These are phyloP conservation scores for Nectriaceae sp. DNA, from an alignment of 2,329 filamentous ascomycete species.

Conservation along the genomic window DNA sequence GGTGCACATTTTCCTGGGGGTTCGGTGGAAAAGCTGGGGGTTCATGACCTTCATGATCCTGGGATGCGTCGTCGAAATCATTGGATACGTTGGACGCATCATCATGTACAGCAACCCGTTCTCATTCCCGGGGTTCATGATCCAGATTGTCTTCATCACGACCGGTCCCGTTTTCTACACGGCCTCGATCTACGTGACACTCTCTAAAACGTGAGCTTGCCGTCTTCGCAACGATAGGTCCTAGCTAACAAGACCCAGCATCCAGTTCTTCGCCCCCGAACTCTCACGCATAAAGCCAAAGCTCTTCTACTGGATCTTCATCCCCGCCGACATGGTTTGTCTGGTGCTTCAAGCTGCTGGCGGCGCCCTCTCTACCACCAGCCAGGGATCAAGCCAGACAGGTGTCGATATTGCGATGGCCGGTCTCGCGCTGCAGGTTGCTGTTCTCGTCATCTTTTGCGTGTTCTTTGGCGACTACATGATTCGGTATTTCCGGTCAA, in stretches of 20 bases:
- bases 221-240: rapidly evolving
- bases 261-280: constrained; percentile 39
- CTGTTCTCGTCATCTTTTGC: constrained; percentile 55
- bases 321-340: constrained; percentile 56
- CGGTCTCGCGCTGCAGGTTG: constrained; percentile 61
- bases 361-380: constrained; percentile 51
- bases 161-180: constrained; percentile 45
- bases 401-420: constrained; percentile 42
- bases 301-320: constrained; percentile 47
- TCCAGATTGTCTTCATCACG: constrained; percentile 58
- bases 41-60: constrained; percentile 51
- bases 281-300: constrained; percentile 44
- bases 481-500: constrained; percentile 36
- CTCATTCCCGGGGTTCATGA: constrained; percentile 58
- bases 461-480: constrained; percentile 50
- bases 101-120: constrained; percentile 59
- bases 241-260: constrained; percentile 25
- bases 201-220: constrained; percentile 41
- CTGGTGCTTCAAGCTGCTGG: constrained; percentile 58
- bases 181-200: constrained; percentile 66
- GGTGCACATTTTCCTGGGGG: constrained; percentile 42
- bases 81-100: constrained; percentile 63
- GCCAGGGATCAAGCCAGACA: constrained; percentile 45
- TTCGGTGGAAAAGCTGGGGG: constrained; percentile 44
- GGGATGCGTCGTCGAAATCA: constrained; percentile 58